Evolutionary conservation across 805 yeast species (phyloP), one percentile per base, ranked within the genome.

Genomic region (Naumovozyma castellii): DNA sequence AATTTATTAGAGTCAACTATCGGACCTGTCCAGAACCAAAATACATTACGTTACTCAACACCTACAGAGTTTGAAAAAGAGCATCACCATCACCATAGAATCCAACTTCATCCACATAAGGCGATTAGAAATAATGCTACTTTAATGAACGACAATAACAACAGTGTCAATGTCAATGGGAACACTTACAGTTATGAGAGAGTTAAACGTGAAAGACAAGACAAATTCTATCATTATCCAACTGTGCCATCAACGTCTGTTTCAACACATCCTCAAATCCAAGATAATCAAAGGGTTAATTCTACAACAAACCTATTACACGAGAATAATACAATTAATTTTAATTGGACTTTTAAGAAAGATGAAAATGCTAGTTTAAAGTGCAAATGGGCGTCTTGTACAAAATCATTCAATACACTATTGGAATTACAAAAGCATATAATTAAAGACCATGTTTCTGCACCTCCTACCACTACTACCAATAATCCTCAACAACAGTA

Each of bases 341-440:
- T 72, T 62, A 56, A 76, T 62, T 54, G 72, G 77, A 19, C 58
- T 53, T 57, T 56, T 36, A 53, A 55, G 32, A 44, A 43, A 17
- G 49, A 49, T 17, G 44, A 43, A 3, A 34, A 59, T 4, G 29
- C 36, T 14, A 37, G 34, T 53, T 35, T 76, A 50, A 33, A 60
- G 33, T 84, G 94, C 58, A 72, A 76, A 54, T 84, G 94, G 94
- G 76, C 75, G 36, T 67, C 73, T 41, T 84, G 94, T 55, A 56
- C 58, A 9, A 65, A 67, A 34, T 52, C 50, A 19, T 64, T 72
- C 34, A 59, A 64, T 22, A 65, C 64, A 25, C 46, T 68, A 5
- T 44, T 62, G 3, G 66, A 66, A 18, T 49, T 76, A 27, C 75
- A 73, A 42, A 64, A 67, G 33, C 87, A 81, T 54, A 49, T 80